Base-by-base conservation (phyloP, 1,284 basidiomycete species). In the Ustilago curta region DNA sequence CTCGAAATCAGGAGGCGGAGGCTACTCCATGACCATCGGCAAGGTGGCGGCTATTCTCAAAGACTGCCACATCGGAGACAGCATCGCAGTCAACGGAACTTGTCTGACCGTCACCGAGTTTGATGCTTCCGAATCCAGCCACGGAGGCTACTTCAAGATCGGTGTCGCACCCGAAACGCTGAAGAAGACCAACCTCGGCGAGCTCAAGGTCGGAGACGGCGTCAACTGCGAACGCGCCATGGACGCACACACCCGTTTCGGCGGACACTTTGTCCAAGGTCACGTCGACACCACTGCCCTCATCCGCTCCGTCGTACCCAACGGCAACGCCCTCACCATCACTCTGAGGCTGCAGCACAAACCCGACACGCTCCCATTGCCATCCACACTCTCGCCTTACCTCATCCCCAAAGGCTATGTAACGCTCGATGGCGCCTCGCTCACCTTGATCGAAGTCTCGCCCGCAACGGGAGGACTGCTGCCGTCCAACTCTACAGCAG, bases 131-230 rank as follows among this genome's bases (percentile, higher is more conserved):
- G 83, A 88, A 60, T 45, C 62, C 31, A 59, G 43, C 42, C 47
- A 79, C 14, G 79, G 76, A 25, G 81, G 81, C 27, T 89, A 87
- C 53, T 97, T 99, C 84, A 91, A 91, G 39, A 90, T 99, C 70
- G 98, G 98, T 93, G 89, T 99, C 69, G 97, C 99, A 85, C 90
- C 91, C 69, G 95, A 99, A 85, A 97, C 94, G 32, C 94, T 97
- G 83, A 87, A 91, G 78, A 93, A 92, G 86, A 92, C 97, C 70
- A 93, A 94, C 8, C 87, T 99, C 52, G 89, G 89, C 31, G 88
- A 86, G 59, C 97, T 99, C 86, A 83, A 85, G 11, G 84, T 91
- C 0, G 95, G 94, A 0, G 89, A 91, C 43, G 91, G 89, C 74
- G 95, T 98, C 69, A 99, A 99, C 84, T 90, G 98, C 73, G 96